Conservation (phyloP, 805 yeast genomes). For the Saturnispora halmiae region DNA sequence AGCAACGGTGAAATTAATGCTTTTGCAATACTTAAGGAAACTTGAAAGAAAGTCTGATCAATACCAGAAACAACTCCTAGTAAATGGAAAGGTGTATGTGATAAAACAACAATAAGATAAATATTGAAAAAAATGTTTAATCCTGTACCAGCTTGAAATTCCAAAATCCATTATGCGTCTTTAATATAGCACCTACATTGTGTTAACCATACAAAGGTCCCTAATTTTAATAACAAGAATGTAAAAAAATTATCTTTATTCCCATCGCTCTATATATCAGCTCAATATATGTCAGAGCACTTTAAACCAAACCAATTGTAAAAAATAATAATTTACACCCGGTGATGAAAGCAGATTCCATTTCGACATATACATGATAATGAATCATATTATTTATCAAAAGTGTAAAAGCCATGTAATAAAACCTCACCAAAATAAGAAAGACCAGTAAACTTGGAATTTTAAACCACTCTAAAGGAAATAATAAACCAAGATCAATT, state of each 20-base stretch:
- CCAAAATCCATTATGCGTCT: conserved; percentile 21
- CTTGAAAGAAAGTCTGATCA: conserved; percentile 15
- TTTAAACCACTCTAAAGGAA: conserved; percentile 17
- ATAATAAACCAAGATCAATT: conserved; percentile 15
- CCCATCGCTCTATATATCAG: conserved; percentile 17
- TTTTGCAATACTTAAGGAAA: conserved; percentile 14
- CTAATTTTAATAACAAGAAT: conserved; percentile 13
- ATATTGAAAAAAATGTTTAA: conserved; percentile 29
- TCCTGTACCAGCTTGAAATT: conserved; percentile 19
- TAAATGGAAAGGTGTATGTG: conserved; percentile 16
- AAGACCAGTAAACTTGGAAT: conserved; percentile 19
- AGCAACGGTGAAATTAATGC: conserved; percentile 15
- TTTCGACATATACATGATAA: conserved; percentile 24
- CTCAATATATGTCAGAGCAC: conserved; percentile 20
- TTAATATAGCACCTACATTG: conserved; percentile 12
- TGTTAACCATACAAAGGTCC: conserved; percentile 18
- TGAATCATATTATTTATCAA: conserved; percentile 11
- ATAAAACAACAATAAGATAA: conserved; percentile 26
- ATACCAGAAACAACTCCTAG: conserved; percentile 18
- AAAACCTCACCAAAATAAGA: conserved; percentile 9
- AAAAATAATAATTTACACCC: conserved; percentile 31
- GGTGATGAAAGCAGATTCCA: conserved; percentile 27
- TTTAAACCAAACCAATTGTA: conserved; percentile 25
- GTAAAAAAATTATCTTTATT: conserved; percentile 14
- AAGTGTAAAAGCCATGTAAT: conserved; percentile 10